These are phyloP conservation scores for Xylariomycetidae sp. DNA, from an alignment of 2,329 filamentous ascomycete genomes.

Conservation along the genomic window DNA sequence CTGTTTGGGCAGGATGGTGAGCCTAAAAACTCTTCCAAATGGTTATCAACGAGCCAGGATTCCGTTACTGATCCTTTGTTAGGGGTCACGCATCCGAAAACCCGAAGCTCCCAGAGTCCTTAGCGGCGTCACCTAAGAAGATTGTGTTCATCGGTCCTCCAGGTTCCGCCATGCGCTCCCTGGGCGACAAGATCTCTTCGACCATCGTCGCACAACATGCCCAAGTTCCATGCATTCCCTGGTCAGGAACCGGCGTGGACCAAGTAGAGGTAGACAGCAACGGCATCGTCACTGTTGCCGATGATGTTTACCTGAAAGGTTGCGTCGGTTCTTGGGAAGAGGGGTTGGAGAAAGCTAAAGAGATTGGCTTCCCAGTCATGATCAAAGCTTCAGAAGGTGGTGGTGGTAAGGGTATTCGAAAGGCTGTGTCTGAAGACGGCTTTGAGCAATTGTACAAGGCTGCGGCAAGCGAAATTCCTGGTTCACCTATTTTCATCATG, in stretches of 20 bases:
- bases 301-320: slow-evolving; percentile 81
- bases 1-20: slow-evolving; percentile 98
- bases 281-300: slow-evolving; percentile 88
- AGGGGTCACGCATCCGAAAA: slow-evolving; percentile 99
- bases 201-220: slow-evolving; percentile 99
- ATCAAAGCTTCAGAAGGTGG: slow-evolving; percentile 99
- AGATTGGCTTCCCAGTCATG: slow-evolving; percentile 99
- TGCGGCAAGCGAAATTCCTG: slow-evolving; percentile 93
- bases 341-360: slow-evolving; percentile 76
- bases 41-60: too few species aligned
- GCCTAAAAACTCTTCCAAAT: too few species aligned
- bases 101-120: slow-evolving; percentile 91
- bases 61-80: slow-evolving; percentile 10
- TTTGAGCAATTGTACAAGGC: slow-evolving; percentile 90
- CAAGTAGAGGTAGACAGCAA: slow-evolving; percentile 72
- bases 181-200: slow-evolving; percentile 99
- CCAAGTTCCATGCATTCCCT: slow-evolving; percentile 95
- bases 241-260: slow-evolving; percentile 91
- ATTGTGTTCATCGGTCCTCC: slow-evolving; percentile 99
- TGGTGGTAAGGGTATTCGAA: slow-evolving; percentile 98
- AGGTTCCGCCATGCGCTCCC: slow-evolving; percentile 95
- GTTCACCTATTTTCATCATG: slow-evolving; percentile 99
- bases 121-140: slow-evolving; percentile 95
- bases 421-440: slow-evolving; percentile 78
- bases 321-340: slow-evolving; percentile 89